A percentile compares a stretch with the other conserved stretches of the same genome.
phyloP scores from a whole-genome alignment of 345 rosid species.

The Arabidopsis arenosa region DNA sequence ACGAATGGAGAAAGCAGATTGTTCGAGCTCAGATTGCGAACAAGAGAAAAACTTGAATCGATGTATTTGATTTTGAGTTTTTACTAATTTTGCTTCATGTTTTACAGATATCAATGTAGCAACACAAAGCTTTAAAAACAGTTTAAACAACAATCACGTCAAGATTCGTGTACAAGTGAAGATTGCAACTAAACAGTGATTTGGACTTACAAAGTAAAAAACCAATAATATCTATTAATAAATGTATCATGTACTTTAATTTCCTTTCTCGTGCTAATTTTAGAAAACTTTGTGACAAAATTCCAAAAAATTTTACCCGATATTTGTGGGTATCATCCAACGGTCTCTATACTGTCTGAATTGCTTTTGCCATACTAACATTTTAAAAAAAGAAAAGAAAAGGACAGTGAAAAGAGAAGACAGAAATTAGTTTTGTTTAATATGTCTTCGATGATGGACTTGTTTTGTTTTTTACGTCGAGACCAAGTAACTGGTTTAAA shows the following conservation, averaged over 20 bases:
- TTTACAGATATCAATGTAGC: too few relatives aligned
- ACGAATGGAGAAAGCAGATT: conserved; percentile 73
- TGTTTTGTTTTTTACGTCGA: conserved; percentile 43
- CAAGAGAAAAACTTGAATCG: conserved; percentile 14
- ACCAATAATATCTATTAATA: neutral
- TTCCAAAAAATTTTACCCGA: neutral
- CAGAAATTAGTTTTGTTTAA: conserved; percentile 36
- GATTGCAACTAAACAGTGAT: neutral
- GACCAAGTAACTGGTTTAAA: conserved; percentile 37
- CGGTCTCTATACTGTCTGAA: conserved; percentile 29
- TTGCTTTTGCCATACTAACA: conserved; percentile 16
- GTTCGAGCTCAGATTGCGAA: conserved; percentile 34
- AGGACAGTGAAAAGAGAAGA: conserved; percentile 45
- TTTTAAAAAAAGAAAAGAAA: neutral
- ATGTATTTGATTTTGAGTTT: conserved; percentile 8
- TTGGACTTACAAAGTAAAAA: neutral
- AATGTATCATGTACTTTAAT: neutral
- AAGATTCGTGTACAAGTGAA: neutral
- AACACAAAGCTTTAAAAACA: neutral
- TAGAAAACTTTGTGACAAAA: conserved; percentile 14
- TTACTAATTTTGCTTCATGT: neutral
- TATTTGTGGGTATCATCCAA: conserved; percentile 20
- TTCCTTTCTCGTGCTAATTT: conserved; percentile 35
- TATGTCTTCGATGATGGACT: conserved; percentile 34
- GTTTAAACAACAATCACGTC: neutral